A percentile compares a stretch with the other conserved stretches of the same genome.
Conservation (phyloP, 352 stramenopile species). For the Blastocystis sp. region DNA sequence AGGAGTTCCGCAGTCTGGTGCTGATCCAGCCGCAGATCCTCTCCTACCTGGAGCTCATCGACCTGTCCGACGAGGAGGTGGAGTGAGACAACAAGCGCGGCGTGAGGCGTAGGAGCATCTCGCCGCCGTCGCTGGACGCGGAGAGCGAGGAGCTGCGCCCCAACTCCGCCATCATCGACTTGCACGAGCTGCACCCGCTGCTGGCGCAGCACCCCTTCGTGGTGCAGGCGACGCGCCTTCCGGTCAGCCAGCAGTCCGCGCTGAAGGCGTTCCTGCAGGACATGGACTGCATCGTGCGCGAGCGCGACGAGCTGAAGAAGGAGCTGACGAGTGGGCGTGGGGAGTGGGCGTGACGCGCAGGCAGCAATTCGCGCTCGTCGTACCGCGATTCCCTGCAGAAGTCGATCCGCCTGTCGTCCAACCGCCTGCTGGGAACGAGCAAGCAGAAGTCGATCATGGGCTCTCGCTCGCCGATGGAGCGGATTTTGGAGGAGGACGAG, state of each 20-base stretch:
- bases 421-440: slow-evolving; percentile 1
- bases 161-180: not conserved
- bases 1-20: slow-evolving; percentile 50
- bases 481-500: slow-evolving; percentile 44
- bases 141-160: not conserved
- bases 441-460: not conserved
- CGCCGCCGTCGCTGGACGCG: not conserved
- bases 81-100: not conserved
- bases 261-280: slow-evolving; percentile 27
- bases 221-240: not conserved
- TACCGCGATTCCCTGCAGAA: slow-evolving; percentile 21
- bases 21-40: slow-evolving; percentile 45
- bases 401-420: slow-evolving; percentile 37
- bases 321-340: not conserved
- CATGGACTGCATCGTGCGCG: slow-evolving; percentile 21
- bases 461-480: not conserved
- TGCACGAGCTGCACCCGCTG: slow-evolving; percentile 8
- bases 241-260: not conserved
- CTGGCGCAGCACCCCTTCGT: slow-evolving; percentile 42
- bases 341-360: not conserved
- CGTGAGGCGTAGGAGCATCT: not conserved
- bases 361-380: not conserved
- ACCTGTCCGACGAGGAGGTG: not conserved
- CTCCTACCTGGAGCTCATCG: slow-evolving; percentile 16
- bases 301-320: slow-evolving; percentile 35